Evolutionary conservation across 2,329 filamentous ascomycete genomes (phyloP).

Genomic region (Taxawa tesnikishii): DNA sequence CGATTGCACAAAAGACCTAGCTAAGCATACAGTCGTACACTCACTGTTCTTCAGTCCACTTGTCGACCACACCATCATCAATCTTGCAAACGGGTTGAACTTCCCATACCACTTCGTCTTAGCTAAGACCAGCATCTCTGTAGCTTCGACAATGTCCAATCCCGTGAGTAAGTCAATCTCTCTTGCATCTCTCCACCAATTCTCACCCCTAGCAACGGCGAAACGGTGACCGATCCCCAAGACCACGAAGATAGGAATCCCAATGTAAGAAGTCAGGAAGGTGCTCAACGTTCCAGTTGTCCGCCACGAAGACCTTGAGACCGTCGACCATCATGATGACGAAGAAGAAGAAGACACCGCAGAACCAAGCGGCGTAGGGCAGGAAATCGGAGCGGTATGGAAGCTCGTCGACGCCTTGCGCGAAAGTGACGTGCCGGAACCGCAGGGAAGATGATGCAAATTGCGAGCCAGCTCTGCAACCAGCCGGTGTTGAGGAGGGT

Average conservation of each 20-base stretch:
- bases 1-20: too few relatives aligned
- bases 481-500: constrained; percentile 25
- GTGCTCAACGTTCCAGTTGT: constrained; percentile 28
- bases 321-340: constrained; percentile 43
- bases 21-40: too few relatives aligned
- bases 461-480: constrained; percentile 27
- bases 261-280: constrained; percentile 58
- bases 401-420: constrained; percentile 32
- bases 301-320: constrained; percentile 41
- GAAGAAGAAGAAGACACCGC: constrained; percentile 32
- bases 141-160: too few relatives aligned
- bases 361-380: constrained; percentile 41
- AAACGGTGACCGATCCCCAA: too few relatives aligned
- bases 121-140: too few relatives aligned
- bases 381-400: constrained; percentile 39
- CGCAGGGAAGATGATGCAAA: constrained; percentile 33
- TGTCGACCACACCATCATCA: too few relatives aligned
- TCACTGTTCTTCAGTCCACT: too few relatives aligned
- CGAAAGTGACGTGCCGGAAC: constrained; percentile 40
- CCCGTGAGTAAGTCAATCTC: too few relatives aligned
- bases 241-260: constrained; percentile 48
- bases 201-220: too few relatives aligned
- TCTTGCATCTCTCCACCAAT: too few relatives aligned
- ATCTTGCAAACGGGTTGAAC: too few relatives aligned
- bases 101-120: too few relatives aligned